Conservation (phyloP, 2,329 filamentous ascomycete genomes). For the Lomentospora prolificans region DNA sequence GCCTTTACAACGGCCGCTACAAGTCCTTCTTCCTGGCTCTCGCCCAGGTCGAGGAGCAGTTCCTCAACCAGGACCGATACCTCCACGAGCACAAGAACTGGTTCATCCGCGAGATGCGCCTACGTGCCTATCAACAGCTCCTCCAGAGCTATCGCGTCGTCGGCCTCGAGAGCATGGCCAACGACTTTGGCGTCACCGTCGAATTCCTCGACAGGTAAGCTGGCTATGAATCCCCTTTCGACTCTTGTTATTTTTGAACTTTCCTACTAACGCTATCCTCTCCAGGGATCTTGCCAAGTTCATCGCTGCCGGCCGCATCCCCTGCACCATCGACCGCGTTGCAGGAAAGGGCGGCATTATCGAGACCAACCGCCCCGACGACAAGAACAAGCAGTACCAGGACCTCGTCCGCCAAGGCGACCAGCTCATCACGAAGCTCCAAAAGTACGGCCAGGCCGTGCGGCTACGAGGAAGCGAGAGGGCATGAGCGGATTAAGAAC, state of each 20-base stretch:
- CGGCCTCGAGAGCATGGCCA: conserved; percentile 93
- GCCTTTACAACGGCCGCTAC: conserved; percentile 89
- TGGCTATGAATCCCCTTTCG: neutral
- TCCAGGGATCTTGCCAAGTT: conserved; percentile 86
- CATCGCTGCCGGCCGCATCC: conserved; percentile 86
- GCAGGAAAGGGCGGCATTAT: conserved; percentile 84
- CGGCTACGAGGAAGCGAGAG: conserved; percentile 89
- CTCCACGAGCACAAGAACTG: conserved; percentile 91
- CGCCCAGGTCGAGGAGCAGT: conserved; percentile 82
- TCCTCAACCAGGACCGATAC: conserved; percentile 89
- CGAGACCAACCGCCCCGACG: conserved; percentile 93
- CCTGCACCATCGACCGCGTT: conserved; percentile 95
- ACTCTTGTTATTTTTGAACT: neutral
- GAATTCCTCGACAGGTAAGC: conserved; percentile 88
- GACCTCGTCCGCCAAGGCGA: conserved; percentile 97
- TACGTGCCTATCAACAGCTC: conserved; percentile 92
- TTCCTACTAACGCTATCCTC: neutral
- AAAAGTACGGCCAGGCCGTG: conserved; percentile 98
- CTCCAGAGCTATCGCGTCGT: conserved; percentile 96
- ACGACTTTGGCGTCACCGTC: conserved; percentile 91
- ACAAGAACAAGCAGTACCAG: conserved; percentile 99
- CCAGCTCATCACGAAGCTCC: conserved; percentile 94
- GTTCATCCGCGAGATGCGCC: conserved; percentile 97
- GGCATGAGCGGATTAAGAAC: conserved; percentile 41
- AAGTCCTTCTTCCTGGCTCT: conserved; percentile 86